Evolutionary conservation across 768 basidiomycete species (phyloP), one percentile per base, ranked within the genome.

Genomic region (Boletus sp.): DNA sequence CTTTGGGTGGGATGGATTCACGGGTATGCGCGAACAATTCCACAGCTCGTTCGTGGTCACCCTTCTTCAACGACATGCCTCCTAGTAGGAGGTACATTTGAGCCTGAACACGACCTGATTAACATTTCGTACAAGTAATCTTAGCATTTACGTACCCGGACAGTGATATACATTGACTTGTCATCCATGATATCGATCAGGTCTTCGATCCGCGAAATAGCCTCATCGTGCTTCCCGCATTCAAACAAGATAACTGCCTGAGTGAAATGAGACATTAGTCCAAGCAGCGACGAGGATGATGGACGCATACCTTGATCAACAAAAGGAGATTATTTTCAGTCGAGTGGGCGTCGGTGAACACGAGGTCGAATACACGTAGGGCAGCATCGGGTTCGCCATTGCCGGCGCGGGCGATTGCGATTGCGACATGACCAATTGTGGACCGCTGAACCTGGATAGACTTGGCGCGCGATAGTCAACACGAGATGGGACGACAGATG

Each of bases 401-500:
- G 1, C 50, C 28, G 15, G 49, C 10, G 1, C 4, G 20, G 1
- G 56, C 50, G 1, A 65, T 41, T 5, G 59, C 49, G 2, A n/a
- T 3, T 7, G 63, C 63, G 10, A 65, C 41, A 36, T 64, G 30
- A 33, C 52, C 59, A 3, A 64, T 45, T 2, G 46, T 44, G 1
- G 63, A 65, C n/a, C 14, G 35, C 9, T 45, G 53, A n/a, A 41
- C 12, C 10, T 58, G 4, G n/a, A 56, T 36, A 20, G 64, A 65
- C 63, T 61, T 48, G 17, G 0, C 1, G 10, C 11, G 1, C 0
- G 5, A 32, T 4, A 1, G 18, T 60, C 29, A 60, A 28, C 7
- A 24, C 10, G 3, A 17, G 1, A 20, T 11, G 6, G 0, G 30
- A 17, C 2, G 15, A 28, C 1, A 15, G 10, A 30, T 10, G n/a